Percentiles rank a stretch among this genome's conserved stretches.
phyloP scores from a whole-genome alignment of 345 rosid species.

The Passiflora organensis region DNA sequence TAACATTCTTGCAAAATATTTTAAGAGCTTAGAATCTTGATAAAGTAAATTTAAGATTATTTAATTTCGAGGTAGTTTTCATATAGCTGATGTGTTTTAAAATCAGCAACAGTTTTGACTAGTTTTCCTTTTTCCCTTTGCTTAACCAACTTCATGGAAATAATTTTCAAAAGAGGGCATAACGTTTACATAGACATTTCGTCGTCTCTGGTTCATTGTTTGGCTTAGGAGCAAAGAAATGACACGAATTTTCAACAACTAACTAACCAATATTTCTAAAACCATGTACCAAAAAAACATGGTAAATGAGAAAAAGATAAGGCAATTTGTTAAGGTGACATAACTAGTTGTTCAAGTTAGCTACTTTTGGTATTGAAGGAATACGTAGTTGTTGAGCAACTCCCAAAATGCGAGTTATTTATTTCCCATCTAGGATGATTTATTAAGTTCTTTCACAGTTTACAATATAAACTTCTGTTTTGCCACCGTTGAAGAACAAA shows the following conservation, averaged over 20 bases:
- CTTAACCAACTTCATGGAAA: background rate
- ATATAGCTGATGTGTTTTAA: too few relatives aligned
- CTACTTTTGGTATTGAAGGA: conserved; percentile 8
- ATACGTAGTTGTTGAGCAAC: conserved; percentile 31
- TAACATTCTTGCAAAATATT: too few relatives aligned
- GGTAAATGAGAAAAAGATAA: background rate
- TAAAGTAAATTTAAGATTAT: too few relatives aligned
- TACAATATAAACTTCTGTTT: background rate
- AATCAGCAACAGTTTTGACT: too few relatives aligned
- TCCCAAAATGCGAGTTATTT: background rate
- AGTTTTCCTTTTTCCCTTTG: background rate
- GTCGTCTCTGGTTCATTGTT: conserved; percentile 24
- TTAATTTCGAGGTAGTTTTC: too few relatives aligned
- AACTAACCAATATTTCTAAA: too few relatives aligned
- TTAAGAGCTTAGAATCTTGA: too few relatives aligned
- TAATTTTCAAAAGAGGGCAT: too few relatives aligned
- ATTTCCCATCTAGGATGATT: background rate
- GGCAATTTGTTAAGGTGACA: background rate
- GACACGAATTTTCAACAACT: too few relatives aligned
- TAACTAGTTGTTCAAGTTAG: conserved; percentile 8
- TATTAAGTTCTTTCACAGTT: background rate
- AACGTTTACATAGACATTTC: conserved; percentile 6
- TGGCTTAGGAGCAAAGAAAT: conserved; percentile 30
- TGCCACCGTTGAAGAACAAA: background rate
- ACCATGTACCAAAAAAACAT: too few relatives aligned